Evolutionary conservation across 1,284 basidiomycete species (phyloP), one percentile per base, ranked within the genome.

Genomic region (Cryptococcus sp.): DNA sequence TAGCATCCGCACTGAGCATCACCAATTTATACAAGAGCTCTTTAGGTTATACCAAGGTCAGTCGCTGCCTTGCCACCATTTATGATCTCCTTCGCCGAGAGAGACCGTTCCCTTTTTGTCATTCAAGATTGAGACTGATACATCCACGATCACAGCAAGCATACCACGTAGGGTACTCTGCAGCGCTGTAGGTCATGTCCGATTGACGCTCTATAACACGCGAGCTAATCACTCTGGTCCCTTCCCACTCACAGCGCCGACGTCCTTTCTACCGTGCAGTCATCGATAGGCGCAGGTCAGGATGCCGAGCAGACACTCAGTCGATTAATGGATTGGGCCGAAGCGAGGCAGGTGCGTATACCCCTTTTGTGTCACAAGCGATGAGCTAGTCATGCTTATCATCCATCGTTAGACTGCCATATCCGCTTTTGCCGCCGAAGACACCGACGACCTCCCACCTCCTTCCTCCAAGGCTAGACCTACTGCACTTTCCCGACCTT

Each of bases 311-410:
- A 71, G 47, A 72, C 76, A 2, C 66, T 80, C 42, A 74, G 71
- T 1, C 59, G 79, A 11, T 62, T 79, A 46, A 79, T 80, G 77
- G 79, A 80, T 54, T 80, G 79, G 79, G 72, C 73, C 13, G 79
- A 80, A 58, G 78, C 78, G 1, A 60, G 79, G 50, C 74, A 79
- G 67, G 77, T 78, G 39, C 40, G 72, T 62, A 47, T 16, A 8
- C 13, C 16, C 16, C 10, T 46, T 40, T 27, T 46, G 23, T 27
- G 5, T 20, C 42, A 1, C 43, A 20, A 19, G 15, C 23, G 15
- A 38, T 3, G 20, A 25, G 42, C 27, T 48, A 15, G 11, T 40
- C 17, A n/a, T 48, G 25, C 46, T 7, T 19, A 35, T 19, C 11
- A 30, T 39, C 39, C 35, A 17, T 20, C 42, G 15, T 15, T 57